Evolutionary conservation across 2,329 filamentous ascomycete genomes (phyloP), one percentile per base, ranked within the genome.

Genomic region (Fusarium anthophilum): DNA sequence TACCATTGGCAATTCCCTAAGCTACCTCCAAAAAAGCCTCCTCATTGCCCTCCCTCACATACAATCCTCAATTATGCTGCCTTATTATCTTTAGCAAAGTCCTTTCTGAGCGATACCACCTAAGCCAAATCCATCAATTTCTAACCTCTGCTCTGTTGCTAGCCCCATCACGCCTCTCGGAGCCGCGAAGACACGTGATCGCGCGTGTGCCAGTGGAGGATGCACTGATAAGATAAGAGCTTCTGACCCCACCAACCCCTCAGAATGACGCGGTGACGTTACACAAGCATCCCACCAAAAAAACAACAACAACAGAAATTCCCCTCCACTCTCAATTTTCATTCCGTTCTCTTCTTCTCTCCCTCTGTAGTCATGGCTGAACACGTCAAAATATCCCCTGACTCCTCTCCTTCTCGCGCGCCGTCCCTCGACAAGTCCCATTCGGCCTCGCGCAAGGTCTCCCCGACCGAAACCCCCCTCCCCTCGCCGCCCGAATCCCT

Each of bases 131-230:
- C n/a, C 2, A 9, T 24, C 8, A 24, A 43, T 43, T 24, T 2
- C 3, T 8, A 43, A 9, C 22, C 0, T 7, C n/a, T n/a, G n/a
- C 35, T 37, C 35, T 0, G 2, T 17, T 0, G 2, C 9, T 0
- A 4, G 35, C 3, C 15, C 35, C 22, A 15, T n/a, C 24, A 13
- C 11, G 10, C 2, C n/a, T n/a, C n/a, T n/a, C 10, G 5, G 5
- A 12, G 11, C 7, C 24, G 43, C 43, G 24, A 26, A 9, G 5
- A 4, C 43, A 45, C 24, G 43, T 45, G 43, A 26, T 20, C 3
- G 9, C 43, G 43, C 43, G 43, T 20, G 0, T 26, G 17, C 17
- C 43, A 26, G 17, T 45, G 17, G 17, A 17, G 17, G 4, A 12
- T 0, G 0, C 0, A 3, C 11, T 13, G n/a, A 18, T 44, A 24